Conservation (phyloP, 2,329 filamentous ascomycete genomes). For the Aspergillus brunneoviolaceus region DNA sequence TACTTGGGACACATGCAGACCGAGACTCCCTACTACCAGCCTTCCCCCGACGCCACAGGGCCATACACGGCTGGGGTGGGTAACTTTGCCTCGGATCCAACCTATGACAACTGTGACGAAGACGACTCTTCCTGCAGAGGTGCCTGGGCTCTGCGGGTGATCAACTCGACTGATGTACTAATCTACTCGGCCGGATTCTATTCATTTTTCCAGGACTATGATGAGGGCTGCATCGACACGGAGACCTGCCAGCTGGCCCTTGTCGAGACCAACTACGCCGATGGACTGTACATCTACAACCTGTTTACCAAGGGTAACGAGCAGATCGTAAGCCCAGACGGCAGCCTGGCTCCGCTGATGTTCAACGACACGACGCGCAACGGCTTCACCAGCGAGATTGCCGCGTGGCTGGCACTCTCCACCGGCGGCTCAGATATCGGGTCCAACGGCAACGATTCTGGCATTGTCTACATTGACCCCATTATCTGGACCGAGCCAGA, state of each 20-base stretch:
- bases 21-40: conserved; percentile 70
- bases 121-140: conserved; percentile 53
- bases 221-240: conserved; percentile 47
- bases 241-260: conserved; percentile 49
- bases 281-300: too few species aligned
- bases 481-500: not conserved
- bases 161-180: too few species aligned
- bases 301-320: conserved; percentile 1
- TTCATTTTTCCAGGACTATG: conserved; percentile 60
- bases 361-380: conserved; percentile 2
- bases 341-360: not conserved
- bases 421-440: not conserved
- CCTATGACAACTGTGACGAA: conserved; percentile 46
- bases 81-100: conserved; percentile 48
- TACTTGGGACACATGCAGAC: conserved; percentile 60
- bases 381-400: conserved; percentile 4
- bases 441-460: not conserved
- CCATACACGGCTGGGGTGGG: conserved; percentile 52
- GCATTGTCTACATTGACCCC: not conserved
- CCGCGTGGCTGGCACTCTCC: conserved; percentile 1
- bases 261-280: conserved; percentile 11
- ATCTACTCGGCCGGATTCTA: too few species aligned
- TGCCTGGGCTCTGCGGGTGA: too few species aligned
- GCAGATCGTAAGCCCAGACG: conserved; percentile 14
- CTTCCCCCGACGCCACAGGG: conserved; percentile 58